Base-by-base conservation (phyloP, 2,329 filamentous ascomycete species). In the Fusarium sp. region DNA sequence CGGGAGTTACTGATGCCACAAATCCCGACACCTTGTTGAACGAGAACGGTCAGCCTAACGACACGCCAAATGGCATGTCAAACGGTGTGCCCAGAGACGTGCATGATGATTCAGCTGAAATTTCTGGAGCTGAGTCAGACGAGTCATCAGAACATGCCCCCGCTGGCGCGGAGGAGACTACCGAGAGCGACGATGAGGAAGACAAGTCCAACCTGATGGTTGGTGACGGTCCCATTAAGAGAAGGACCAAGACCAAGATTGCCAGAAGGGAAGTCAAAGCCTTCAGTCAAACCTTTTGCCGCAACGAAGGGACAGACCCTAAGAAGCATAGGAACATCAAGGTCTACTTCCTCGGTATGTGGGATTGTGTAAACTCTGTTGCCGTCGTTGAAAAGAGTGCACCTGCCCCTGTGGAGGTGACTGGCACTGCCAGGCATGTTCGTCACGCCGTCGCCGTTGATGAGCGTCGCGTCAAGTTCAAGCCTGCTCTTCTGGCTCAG, bases 381-480 rank as follows among this genome's bases (percentile, higher is more conserved):
- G 77, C 80, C 1, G 75, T 82, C 10, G 56, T 81, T 18, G 80
- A 81, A 55, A 66, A 62, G 0, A 80, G 74, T 51, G 75, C 78
- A 5, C 78, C 76, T 9, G 72, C 78, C 6, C 81, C 81, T 4
- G 76, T 79, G 0, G 75, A 78, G 0, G 77, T 80, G 0, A 71
- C 65, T 12, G 77, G 82, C 6, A 82, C 83, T 1, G 83, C 84
- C 1, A 66, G 75, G 13, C 79, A 80, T 47, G 79, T 86, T 28
- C 80, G 85, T 0, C 85, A 87, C 51, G 85, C 85, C 2, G 83
- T 86, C 1, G 81, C 83, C 4, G 80, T 85, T 4, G 83, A 87
- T 54, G 85, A 87, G 70, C 79, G 84, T 1, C 82, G 85, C 4
- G 80, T 85, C 54, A 87, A 87, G 72, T 87, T 87, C 77, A 85